These are phyloP conservation scores for Blastobotrys ciferrii DNA, from an alignment of 1,139 yeast species.

Conservation along the genomic window DNA sequence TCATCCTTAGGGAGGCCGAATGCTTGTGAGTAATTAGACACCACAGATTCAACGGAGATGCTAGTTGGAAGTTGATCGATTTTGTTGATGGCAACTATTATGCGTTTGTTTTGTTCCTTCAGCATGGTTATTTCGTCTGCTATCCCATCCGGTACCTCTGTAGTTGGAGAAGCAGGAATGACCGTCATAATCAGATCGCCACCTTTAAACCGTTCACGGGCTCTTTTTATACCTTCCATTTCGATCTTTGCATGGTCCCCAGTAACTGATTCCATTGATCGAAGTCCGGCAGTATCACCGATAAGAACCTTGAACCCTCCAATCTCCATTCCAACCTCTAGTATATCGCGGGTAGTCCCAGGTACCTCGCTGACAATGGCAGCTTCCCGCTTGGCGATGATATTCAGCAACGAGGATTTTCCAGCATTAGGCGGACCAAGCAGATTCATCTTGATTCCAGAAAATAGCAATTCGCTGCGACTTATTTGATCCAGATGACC, in stretches of 20 bases:
- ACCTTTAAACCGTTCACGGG: slow-evolving; percentile 62
- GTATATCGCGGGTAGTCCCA: slow-evolving; percentile 90
- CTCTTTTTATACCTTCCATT: slow-evolving; percentile 76
- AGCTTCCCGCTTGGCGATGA: slow-evolving; percentile 72
- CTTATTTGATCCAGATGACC: slow-evolving; percentile 46
- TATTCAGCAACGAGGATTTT: slow-evolving; percentile 79
- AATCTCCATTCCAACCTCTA: slow-evolving; percentile 78
- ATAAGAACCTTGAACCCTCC: slow-evolving; percentile 79
- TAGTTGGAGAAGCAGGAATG: slow-evolving; percentile 27
- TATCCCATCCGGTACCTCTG: slow-evolving; percentile 21
- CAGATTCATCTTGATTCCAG: slow-evolving; percentile 72
- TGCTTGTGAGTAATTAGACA: slow-evolving; percentile 3
- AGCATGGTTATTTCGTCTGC: slow-evolving; percentile 31
- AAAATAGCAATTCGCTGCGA: slow-evolving; percentile 61
- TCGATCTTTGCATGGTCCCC: slow-evolving; percentile 56
- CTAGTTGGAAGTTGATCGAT: slow-evolving; percentile 26
- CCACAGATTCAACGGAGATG: slow-evolving; percentile 16
- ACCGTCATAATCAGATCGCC: slow-evolving; percentile 51
- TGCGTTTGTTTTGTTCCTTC: slow-evolving; percentile 19
- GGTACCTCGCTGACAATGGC: slow-evolving; percentile 91
- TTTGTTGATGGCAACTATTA: slow-evolving; percentile 37
- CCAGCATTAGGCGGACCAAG: slow-evolving; percentile 98
- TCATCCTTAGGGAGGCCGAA: slow-evolving; percentile 35
- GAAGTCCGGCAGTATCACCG: slow-evolving; percentile 92
- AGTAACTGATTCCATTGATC: slow-evolving; percentile 41